Base-by-base conservation (phyloP, 2,329 filamentous ascomycete species). In the Verticillium alfalfae region DNA sequence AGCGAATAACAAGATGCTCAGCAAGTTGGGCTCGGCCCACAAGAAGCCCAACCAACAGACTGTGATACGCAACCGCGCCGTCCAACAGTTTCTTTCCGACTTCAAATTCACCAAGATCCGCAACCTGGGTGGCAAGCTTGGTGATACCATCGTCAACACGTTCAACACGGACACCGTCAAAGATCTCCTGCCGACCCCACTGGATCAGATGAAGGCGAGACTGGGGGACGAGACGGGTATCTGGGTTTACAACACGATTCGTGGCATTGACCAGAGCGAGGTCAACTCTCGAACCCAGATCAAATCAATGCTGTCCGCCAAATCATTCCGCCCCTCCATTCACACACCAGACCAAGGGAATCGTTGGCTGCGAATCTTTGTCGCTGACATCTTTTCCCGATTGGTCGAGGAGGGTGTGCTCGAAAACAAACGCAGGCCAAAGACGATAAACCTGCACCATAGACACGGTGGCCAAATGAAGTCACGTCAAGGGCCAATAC, bases 61-160 rank as follows among this genome's bases (percentile, higher is more conserved):
- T 0, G 86, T 98, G n/a, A 88, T 99, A 57, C 89, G 95, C 31
- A 94, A 92, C 71, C 87, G 93, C 56, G 94, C 94, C 1, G 82
- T 92, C 2, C 81, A 88, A 65, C 82, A 89, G 54, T 99, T 99
- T 70, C 78, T 99, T 52, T 85, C 84, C 9, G 86, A 85, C 16
- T 93, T 96, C 81, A 97, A 96, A 71, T 94, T 97, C 70, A 96
- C 93, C 16, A 97, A 97, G 74, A 95, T 99, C 60, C 85, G 94
- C 16, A 96, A 94, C 73, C 78, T 99, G n/a, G 95, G 95, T 34
- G 95, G 95, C 26, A 98, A 98, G 76, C 80, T 98, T 36, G 95
- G 95, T 5, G 92, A 96, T 59, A 91, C 96, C 66, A 86, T 97
- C 9, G 88, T 89, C 1, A 84, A 88, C n/a, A 83, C 83, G 16